phyloP scores from a whole-genome alignment of 2,329 filamentous ascomycete species.

The Xylariaceae sp. region DNA sequence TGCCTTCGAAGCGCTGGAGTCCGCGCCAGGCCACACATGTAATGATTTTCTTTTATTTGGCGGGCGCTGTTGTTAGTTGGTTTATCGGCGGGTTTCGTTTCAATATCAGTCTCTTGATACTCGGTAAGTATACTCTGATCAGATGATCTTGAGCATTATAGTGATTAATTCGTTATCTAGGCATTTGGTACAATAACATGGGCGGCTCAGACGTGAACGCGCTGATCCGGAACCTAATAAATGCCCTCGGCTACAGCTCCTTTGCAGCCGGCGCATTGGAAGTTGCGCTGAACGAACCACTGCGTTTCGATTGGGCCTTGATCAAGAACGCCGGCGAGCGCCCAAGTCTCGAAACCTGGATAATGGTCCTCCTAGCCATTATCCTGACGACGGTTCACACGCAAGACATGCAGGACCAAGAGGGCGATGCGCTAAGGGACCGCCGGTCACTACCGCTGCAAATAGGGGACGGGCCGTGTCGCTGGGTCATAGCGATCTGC shows the following conservation, averaged over 20 bases:
- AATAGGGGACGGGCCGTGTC: constrained; percentile 15
- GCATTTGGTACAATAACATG: constrained; percentile 22
- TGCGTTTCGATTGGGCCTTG: no score
- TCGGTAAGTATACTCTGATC: no score
- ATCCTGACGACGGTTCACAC: constrained; percentile 23
- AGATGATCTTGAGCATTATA: not conserved
- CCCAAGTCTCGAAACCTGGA: constrained; percentile 10
- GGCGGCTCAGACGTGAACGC: constrained; percentile 18
- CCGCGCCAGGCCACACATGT: constrained; percentile 10
- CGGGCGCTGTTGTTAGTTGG: not conserved
- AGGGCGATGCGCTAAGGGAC: constrained; percentile 18
- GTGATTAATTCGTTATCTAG: not conserved
- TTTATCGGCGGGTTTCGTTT: not conserved
- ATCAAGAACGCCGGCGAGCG: no score
- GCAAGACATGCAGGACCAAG: constrained; percentile 24
- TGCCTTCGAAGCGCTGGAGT: constrained; percentile 27
- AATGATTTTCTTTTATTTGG: constrained; percentile 7
- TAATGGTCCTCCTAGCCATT: constrained; percentile 9
- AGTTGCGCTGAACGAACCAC: not conserved
- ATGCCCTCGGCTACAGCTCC: constrained; percentile 1
- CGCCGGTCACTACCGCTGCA: constrained; percentile 18
- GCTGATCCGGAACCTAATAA: constrained; percentile 15
- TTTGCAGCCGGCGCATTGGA: constrained; percentile 7
- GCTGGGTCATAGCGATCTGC: not conserved
- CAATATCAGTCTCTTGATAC: no score